Conservation (phyloP, 257 asterid genomes). For the Salvia miltiorrhiza region DNA sequence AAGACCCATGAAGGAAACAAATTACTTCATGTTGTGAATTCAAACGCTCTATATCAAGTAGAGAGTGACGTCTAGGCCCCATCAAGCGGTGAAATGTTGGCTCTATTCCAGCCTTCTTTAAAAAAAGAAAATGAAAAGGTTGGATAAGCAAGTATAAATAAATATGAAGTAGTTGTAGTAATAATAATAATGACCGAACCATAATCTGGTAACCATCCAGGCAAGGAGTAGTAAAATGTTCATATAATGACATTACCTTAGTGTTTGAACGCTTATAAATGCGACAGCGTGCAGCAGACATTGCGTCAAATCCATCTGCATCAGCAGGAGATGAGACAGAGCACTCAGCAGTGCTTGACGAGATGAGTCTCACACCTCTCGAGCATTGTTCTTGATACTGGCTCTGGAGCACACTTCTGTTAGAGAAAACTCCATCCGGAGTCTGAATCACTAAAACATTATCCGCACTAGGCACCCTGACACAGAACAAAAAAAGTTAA, state of each 20-base stretch:
- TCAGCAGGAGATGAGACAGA: slow-evolving; percentile 46
- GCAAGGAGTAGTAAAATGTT: neutral
- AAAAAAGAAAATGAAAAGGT: slow-evolving; percentile 20
- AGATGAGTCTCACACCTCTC: slow-evolving; percentile 65
- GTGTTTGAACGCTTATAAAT: slow-evolving; percentile 43
- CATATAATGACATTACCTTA: slow-evolving; percentile 42
- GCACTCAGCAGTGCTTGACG: slow-evolving; percentile 47
- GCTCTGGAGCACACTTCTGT: slow-evolving; percentile 49
- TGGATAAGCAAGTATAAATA: slow-evolving; percentile 3
- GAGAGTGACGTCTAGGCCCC: slow-evolving; percentile 74
- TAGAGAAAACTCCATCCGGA: slow-evolving; percentile 60
- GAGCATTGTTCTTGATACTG: slow-evolving; percentile 55
- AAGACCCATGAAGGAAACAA: slow-evolving; percentile 12
- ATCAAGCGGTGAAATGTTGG: slow-evolving; percentile 70
- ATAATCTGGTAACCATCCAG: neutral
- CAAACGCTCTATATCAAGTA: slow-evolving; percentile 54
- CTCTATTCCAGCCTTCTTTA: slow-evolving; percentile 44
- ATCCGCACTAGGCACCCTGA: slow-evolving; percentile 75
- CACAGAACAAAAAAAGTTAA: slow-evolving; percentile 18
- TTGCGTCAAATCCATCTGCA: slow-evolving; percentile 44
- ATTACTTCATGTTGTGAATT: slow-evolving; percentile 49
- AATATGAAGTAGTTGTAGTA: no score
- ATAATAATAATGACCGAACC: neutral
- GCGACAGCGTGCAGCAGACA: slow-evolving; percentile 89
- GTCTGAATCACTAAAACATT: slow-evolving; percentile 77